phyloP scores from a whole-genome alignment of 78 protist species.

The Dictyostelium brefeldianum region DNA sequence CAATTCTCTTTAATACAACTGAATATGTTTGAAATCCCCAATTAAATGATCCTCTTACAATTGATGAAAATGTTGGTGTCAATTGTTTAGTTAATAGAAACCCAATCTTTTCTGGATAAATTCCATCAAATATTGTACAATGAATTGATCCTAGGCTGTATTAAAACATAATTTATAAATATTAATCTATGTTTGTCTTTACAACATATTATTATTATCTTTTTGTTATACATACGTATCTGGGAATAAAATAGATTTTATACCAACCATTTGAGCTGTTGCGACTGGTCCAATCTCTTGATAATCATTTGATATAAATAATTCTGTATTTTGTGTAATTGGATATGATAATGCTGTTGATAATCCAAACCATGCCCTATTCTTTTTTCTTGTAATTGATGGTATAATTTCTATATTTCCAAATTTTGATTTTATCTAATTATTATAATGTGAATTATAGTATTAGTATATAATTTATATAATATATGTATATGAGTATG shows the following conservation, averaged over 20 bases:
- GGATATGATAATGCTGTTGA: neutral
- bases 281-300: neutral
- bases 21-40: neutral
- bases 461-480: neutral
- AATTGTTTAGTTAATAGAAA: neutral
- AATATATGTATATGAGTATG: neutral
- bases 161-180: neutral
- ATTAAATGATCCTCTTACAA: neutral
- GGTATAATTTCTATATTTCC: slow-evolving; percentile 2
- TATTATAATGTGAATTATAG: too few species aligned
- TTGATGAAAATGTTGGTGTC: neutral
- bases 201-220: neutral
- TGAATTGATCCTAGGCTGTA: neutral
- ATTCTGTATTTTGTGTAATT: neutral
- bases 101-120: slow-evolving; percentile 1
- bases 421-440: slow-evolving; percentile 13
- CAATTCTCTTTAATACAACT: slow-evolving; percentile 4
- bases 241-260: neutral
- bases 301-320: neutral
- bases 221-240: neutral
- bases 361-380: neutral
- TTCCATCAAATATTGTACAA: neutral
- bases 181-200: too few species aligned
- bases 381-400: slow-evolving; percentile 11
- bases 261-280: neutral